Base-by-base conservation (phyloP, 768 basidiomycete genomes). In the Vararia minispora region DNA sequence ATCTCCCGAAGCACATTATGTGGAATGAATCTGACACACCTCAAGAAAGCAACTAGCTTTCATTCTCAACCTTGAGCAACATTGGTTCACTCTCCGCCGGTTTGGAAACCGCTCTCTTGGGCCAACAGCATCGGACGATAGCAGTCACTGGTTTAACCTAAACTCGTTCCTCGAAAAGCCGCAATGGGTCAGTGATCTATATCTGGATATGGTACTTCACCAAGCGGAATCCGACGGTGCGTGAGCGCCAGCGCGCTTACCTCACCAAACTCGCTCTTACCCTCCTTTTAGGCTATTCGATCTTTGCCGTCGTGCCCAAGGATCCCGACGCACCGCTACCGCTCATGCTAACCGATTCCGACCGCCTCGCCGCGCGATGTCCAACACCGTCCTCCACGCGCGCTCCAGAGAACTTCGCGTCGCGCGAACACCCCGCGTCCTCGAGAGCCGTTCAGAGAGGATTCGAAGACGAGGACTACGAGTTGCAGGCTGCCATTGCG, bases 71-170 rank as follows among this genome's bases (percentile, higher is more conserved):
- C 70, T 81, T 31, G 65, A 80, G 33, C 78, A 85, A 37, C 91
- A 94, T 51, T 95, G 91, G 91, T 86, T 85, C 53, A 81, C 88
- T 7, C 64, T 89, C 23, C 76, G 87, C 31, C 74, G 83, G 14
- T 92, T 92, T 52, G 87, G 86, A 14, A 54, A 51, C 37, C 64
- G 70, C 12, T 59, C 58, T 32, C 56, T 44, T 8, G 41, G 57
- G 22, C 46, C 68, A n/a, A 54, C 63, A 38, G 45, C 60, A 20
- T 58, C 61, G 24, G 43, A 57, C 21, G 71, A 74, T 23, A 61
- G 65, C 36, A 78, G 74, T 10, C 77, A 86, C 55, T 91, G 88
- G 88, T 90, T 86, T 61, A 89, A 92, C 55, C 66, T 94, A 8
- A 83, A 92, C 53, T 91, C 89, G 7, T 79, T 71, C 47, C 61